Conservation (phyloP, 2,329 filamentous ascomycete genomes). For the Gnomoniopsis sp. region DNA sequence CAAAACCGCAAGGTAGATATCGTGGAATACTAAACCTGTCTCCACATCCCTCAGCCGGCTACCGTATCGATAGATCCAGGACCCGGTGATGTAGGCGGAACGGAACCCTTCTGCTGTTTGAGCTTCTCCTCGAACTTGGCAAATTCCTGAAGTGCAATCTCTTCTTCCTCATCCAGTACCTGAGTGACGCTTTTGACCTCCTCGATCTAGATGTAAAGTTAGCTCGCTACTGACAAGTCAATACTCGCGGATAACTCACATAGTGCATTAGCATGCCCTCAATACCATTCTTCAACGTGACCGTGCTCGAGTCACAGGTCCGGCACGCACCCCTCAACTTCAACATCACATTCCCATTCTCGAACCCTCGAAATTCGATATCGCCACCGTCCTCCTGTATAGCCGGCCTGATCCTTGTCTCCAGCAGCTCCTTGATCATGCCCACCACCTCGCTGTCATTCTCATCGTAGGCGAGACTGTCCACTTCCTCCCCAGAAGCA, state of each 20-base stretch:
- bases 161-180: conserved; percentile 87
- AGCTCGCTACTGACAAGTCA: conserved; percentile 20
- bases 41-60: background rate
- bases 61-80: background rate
- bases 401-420: conserved; percentile 89
- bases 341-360: conserved; percentile 77
- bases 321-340: conserved; percentile 91
- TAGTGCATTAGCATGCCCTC: conserved; percentile 99
- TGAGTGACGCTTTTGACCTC: conserved; percentile 92
- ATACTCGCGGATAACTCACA: conserved; percentile 48
- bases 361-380: conserved; percentile 91
- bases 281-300: conserved; percentile 95
- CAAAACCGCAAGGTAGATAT: background rate
- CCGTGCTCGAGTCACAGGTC: conserved; percentile 94
- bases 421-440: conserved; percentile 97
- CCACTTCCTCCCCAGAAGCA: conserved; percentile 44
- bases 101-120: conserved; percentile 48
- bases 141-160: conserved; percentile 82
- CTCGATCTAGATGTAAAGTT: conserved; percentile 67
- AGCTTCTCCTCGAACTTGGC: conserved; percentile 89
- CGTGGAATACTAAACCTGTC: background rate
- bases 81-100: conserved; percentile 31
- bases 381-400: conserved; percentile 98
- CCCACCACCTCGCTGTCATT: conserved; percentile 91
- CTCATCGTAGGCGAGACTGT: conserved; percentile 79